These are phyloP conservation scores for Sphaerulina populicola DNA, from an alignment of 2,329 filamentous ascomycete genomes.

Conservation along the genomic window DNA sequence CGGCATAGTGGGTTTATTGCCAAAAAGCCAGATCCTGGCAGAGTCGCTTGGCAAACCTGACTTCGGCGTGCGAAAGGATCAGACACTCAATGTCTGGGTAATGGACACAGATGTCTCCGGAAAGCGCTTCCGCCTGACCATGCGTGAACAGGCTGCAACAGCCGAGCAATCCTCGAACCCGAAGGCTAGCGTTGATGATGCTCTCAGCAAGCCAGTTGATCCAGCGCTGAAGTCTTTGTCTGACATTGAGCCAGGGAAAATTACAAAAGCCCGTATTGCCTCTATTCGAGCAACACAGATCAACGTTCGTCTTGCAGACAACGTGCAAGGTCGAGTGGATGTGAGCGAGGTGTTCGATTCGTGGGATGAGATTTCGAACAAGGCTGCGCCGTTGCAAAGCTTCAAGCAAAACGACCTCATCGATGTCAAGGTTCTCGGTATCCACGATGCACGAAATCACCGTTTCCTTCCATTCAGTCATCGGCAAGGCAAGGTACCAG, in stretches of 20 bases:
- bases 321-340: conserved; percentile 85
- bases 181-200: conserved; percentile 13
- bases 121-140: conserved; percentile 59
- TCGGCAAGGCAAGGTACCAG: conserved; percentile 64
- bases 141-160: conserved; percentile 43
- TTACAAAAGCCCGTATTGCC: conserved; percentile 68
- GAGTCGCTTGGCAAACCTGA: conserved; percentile 59
- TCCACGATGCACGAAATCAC: conserved; percentile 84
- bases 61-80: conserved; percentile 70
- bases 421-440: conserved; percentile 68
- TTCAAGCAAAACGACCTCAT: conserved; percentile 66
- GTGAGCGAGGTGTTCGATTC: conserved; percentile 81
- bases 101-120: conserved; percentile 62
- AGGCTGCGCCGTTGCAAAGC: conserved; percentile 67
- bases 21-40: conserved; percentile 67
- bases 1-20: conserved; percentile 66
- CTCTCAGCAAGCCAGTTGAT: conserved; percentile 55
- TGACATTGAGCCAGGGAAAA: conserved; percentile 64
- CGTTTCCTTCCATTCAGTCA: conserved; percentile 88
- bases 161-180: conserved; percentile 20
- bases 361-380: conserved; percentile 77
- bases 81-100: conserved; percentile 66
- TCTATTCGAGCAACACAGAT: conserved; percentile 85
- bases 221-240: conserved; percentile 54
- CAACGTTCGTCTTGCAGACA: conserved; percentile 80